Evolutionary conservation across 768 basidiomycete species (phyloP).

Genomic region (Trametes cingulata): DNA sequence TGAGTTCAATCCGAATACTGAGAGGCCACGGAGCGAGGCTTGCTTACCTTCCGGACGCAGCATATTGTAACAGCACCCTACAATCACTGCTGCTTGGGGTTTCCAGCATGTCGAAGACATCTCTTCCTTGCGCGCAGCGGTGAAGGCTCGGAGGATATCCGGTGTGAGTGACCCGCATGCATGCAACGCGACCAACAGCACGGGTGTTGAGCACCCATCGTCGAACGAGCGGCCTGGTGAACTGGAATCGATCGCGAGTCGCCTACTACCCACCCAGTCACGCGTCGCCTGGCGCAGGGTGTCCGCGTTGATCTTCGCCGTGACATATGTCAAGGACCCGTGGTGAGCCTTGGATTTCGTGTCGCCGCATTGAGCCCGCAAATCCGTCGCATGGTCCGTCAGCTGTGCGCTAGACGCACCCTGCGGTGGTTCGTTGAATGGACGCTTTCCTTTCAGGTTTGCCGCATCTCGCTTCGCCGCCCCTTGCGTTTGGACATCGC

Average conservation of each 20-base stretch:
- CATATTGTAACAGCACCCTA: slow-evolving; percentile 82
- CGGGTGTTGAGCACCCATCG: slow-evolving; percentile 38
- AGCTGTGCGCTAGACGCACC: no score
- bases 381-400: background rate
- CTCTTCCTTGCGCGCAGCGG: slow-evolving; percentile 3
- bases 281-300: slow-evolving; percentile 48
- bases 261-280: slow-evolving; percentile 47
- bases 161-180: slow-evolving; percentile 76
- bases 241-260: background rate
- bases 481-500: slow-evolving; percentile 58
- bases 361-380: background rate
- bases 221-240: background rate
- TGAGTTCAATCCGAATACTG: background rate
- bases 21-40: background rate
- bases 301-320: slow-evolving; percentile 51
- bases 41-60: slow-evolving; percentile 52
- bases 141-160: slow-evolving; percentile 58
- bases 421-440: slow-evolving; percentile 19
- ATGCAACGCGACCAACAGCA: slow-evolving; percentile 69
- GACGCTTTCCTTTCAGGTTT: slow-evolving; percentile 13
- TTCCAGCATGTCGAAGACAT: slow-evolving; percentile 39
- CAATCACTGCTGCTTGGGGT: slow-evolving; percentile 55
- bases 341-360: background rate
- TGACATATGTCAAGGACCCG: slow-evolving; percentile 51
- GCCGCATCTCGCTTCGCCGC: slow-evolving; percentile 42